These are phyloP conservation scores for Penicillium egyptiacum DNA, from an alignment of 495 filamentous ascomycete genomes.

Conservation along the genomic window DNA sequence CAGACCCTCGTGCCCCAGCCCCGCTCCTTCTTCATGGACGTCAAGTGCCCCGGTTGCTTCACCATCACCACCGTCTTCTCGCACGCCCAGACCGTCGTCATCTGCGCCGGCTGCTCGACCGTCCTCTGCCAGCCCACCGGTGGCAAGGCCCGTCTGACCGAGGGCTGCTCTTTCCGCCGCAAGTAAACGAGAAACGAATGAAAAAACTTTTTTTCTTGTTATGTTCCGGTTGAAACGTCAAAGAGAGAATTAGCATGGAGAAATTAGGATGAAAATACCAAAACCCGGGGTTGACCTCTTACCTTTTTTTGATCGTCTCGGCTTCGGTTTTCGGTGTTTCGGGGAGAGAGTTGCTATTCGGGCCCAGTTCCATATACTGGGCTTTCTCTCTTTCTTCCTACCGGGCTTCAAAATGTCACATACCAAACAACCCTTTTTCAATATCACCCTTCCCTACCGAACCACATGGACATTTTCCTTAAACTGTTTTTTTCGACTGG, in stretches of 20 bases:
- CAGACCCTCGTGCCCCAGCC: constrained; percentile 92
- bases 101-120: constrained; percentile 96
- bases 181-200: constrained; percentile 71
- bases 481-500: constrained; percentile 13
- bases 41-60: constrained; percentile 99
- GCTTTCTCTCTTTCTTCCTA: constrained; percentile 15
- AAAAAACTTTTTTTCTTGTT: constrained; percentile 35
- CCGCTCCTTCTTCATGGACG: constrained; percentile 99
- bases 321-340: constrained; percentile 12
- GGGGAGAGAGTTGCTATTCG: constrained; percentile 11
- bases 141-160: constrained; percentile 94
- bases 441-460: constrained; percentile 16
- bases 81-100: constrained; percentile 99
- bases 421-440: constrained; percentile 31
- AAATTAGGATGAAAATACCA: constrained; percentile 39
- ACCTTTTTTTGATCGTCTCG: constrained; percentile 12
- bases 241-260: constrained; percentile 36
- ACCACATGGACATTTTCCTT: constrained; percentile 6
- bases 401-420: constrained; percentile 36
- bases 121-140: constrained; percentile 98
- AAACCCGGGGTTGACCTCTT: constrained; percentile 21
- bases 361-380: constrained; percentile 13
- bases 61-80: constrained; percentile 99
- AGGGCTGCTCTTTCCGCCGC: constrained; percentile 98
- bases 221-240: constrained; percentile 33